Evolutionary conservation across 257 asterid genomes (phyloP).

Genomic region (Solanum ossicruentum): DNA sequence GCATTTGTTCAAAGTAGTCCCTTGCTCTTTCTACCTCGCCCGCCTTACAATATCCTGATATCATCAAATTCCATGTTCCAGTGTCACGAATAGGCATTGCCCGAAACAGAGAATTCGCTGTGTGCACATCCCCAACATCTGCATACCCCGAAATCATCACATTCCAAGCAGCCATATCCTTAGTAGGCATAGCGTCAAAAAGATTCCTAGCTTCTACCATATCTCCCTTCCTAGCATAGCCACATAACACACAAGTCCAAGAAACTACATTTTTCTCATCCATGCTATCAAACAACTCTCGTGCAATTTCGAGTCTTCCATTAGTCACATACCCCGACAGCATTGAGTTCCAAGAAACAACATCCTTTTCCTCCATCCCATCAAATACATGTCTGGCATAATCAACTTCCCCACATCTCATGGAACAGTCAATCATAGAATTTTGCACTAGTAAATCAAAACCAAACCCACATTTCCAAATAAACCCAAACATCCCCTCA

Average conservation of each 20-base stretch:
- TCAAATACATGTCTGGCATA: slow-evolving; percentile 2
- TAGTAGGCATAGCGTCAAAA: not conserved
- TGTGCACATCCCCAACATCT: not conserved
- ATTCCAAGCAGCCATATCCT: slow-evolving; percentile 1
- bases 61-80: not conserved
- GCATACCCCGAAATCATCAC: not conserved
- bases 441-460: slow-evolving; percentile 9
- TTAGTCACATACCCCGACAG: not conserved
- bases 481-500: slow-evolving; percentile 5
- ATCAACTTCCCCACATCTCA: slow-evolving; percentile 3
- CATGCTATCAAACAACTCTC: not conserved
- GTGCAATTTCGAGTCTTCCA: not conserved
- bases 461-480: not conserved
- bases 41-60: slow-evolving; percentile 1
- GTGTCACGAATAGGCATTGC: not conserved
- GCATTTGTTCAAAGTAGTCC: slow-evolving; percentile 2
- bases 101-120: not conserved
- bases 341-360: slow-evolving; percentile 12
- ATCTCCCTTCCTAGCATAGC: not conserved
- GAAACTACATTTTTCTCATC: not conserved
- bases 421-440: slow-evolving; percentile 2
- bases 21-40: not conserved
- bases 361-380: slow-evolving; percentile 9
- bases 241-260: slow-evolving; percentile 5
- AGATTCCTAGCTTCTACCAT: slow-evolving; percentile 1